Conservation (phyloP, 2,329 filamentous ascomycete species). For the Fusarium solani-melongenae region DNA sequence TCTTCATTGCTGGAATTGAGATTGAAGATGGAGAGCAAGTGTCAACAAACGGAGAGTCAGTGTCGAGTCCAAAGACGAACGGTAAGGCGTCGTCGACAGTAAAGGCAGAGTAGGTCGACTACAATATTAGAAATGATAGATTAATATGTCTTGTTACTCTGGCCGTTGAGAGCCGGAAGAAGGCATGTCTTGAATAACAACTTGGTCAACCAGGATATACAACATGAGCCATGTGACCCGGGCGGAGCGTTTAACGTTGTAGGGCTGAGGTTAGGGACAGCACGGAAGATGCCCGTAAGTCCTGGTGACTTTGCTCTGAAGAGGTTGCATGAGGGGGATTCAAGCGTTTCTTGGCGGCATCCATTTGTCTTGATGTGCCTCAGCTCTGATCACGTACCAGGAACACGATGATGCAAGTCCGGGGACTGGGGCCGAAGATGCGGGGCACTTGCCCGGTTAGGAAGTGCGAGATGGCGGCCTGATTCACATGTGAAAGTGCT, state of each 20-base stretch:
- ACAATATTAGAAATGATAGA: background rate
- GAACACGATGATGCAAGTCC: constrained; percentile 5
- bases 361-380: constrained; percentile 19
- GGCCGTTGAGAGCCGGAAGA: background rate
- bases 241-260: constrained; percentile 12
- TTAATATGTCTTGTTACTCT: background rate
- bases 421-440: constrained; percentile 25
- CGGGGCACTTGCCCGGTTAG: constrained; percentile 12
- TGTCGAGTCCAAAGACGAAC: constrained; percentile 19
- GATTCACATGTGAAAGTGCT: constrained; percentile 31
- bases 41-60: background rate
- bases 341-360: constrained; percentile 26
- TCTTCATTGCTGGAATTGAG: constrained; percentile 84
- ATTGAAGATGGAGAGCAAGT: constrained; percentile 56
- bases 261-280: constrained; percentile 34
- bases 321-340: constrained; percentile 17
- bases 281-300: constrained; percentile 43
- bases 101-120: constrained; percentile 9
- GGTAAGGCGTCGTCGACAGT: constrained; percentile 17
- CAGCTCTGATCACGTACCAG: constrained; percentile 20
- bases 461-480: background rate
- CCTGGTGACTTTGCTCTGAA: constrained; percentile 17
- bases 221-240: constrained; percentile 12
- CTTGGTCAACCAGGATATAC: background rate
- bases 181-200: background rate